A percentile compares a stretch with the other conserved stretches of the same genome.
These are phyloP conservation scores for Dictyostelium intermedium DNA, from an alignment of 78 protist species.

Conservation along the genomic window DNA sequence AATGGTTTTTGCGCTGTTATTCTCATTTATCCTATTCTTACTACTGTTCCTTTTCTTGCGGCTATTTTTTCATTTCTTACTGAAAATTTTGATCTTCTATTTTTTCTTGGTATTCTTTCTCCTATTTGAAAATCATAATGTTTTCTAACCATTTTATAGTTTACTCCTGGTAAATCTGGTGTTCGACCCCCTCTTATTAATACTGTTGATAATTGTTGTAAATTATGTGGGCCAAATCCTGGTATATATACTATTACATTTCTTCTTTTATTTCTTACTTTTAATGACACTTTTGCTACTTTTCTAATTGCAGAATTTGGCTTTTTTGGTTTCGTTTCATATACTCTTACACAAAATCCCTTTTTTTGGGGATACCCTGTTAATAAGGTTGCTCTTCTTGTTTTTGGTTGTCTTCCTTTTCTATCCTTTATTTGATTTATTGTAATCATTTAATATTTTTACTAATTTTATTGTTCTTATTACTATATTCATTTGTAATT, in stretches of 20 bases:
- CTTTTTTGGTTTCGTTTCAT: constrained; percentile 44
- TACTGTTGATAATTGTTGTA: constrained; percentile 25
- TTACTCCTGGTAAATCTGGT: constrained; percentile 42
- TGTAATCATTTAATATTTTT: constrained; percentile 24
- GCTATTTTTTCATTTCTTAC: neutral
- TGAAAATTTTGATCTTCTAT: constrained; percentile 8
- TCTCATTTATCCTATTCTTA: neutral
- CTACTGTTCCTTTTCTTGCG: neutral
- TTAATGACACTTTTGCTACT: constrained; percentile 15
- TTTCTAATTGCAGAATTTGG: constrained; percentile 56
- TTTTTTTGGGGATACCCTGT: constrained; percentile 18
- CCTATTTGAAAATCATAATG: constrained; percentile 9
- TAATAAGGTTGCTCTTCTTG: neutral
- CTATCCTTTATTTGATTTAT: constrained; percentile 13
- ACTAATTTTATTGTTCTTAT: neutral
- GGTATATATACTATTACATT: constrained; percentile 31
- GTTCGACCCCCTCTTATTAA: constrained; percentile 27
- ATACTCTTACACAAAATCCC: constrained; percentile 24
- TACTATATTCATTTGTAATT: neutral
- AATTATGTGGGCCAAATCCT: constrained; percentile 39
- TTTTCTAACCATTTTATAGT: constrained; percentile 1
- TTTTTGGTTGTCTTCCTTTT: neutral
- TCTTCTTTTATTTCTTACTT: neutral
- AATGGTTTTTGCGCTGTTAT: neutral
- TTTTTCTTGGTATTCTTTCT: neutral